A percentile compares a stretch with the other conserved stretches of the same genome.
phyloP scores from a whole-genome alignment of 495 filamentous ascomycete species.

The Penicillium pancosmium region DNA sequence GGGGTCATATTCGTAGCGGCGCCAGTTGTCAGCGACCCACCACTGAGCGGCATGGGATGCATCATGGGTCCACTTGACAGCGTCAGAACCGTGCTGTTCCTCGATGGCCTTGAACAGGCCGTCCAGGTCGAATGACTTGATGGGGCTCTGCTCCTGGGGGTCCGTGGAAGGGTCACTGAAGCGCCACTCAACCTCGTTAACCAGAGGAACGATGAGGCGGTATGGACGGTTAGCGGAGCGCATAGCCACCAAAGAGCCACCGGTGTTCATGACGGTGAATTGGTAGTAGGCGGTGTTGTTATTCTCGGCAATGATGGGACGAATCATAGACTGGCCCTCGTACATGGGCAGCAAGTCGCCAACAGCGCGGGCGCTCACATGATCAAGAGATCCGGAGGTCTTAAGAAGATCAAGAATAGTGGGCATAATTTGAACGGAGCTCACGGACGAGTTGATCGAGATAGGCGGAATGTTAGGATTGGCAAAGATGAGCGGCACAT shows the following conservation, averaged over 20 bases:
- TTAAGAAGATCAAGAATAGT: slow-evolving; percentile 54
- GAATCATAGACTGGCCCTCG: slow-evolving; percentile 51
- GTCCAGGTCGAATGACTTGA: slow-evolving; percentile 37
- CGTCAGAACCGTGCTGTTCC: slow-evolving; percentile 36
- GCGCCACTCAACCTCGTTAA: slow-evolving; percentile 38
- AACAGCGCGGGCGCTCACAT: slow-evolving; percentile 31
- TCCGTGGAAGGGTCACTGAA: slow-evolving; percentile 41
- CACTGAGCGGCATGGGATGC: slow-evolving; percentile 41
- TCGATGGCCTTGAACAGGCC: slow-evolving; percentile 31
- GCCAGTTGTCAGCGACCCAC: slow-evolving; percentile 40
- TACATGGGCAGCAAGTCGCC: slow-evolving; percentile 44
- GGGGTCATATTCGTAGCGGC: slow-evolving; percentile 21
- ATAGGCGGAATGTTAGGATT: slow-evolving; percentile 49
- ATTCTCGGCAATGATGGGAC: slow-evolving; percentile 36
- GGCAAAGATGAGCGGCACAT: slow-evolving; percentile 52
- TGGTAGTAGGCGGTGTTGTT: slow-evolving; percentile 45
- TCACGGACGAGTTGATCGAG: slow-evolving; percentile 45
- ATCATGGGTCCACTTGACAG: slow-evolving; percentile 39
- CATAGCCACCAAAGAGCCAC: slow-evolving; percentile 44
- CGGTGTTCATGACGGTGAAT: slow-evolving; percentile 50
- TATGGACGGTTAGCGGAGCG: slow-evolving; percentile 41
- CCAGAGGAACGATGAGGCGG: slow-evolving; percentile 45
- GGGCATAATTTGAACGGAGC: slow-evolving; percentile 50
- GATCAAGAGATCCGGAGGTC: slow-evolving; percentile 44
- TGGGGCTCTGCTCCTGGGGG: slow-evolving; percentile 35